phyloP scores from a whole-genome alignment of 1,139 yeast species.

The Magnusiomyces magnusii region DNA sequence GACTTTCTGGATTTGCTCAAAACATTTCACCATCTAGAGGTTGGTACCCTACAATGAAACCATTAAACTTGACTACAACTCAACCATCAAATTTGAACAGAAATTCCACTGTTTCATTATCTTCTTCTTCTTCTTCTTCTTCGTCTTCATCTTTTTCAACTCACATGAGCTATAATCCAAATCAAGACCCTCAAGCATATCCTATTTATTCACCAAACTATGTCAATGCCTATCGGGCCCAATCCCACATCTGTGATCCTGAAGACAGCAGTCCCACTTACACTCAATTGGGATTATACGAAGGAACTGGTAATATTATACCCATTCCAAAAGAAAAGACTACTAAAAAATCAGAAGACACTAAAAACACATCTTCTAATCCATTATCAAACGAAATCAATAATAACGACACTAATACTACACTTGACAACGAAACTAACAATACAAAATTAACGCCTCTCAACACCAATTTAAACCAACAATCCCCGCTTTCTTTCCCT shows the following conservation, averaged over 20 bases:
- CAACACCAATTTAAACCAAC: neutral
- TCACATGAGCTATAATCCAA: neutral
- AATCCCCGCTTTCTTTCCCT: conserved; percentile 17
- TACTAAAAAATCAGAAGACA: neutral
- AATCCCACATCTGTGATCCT: neutral
- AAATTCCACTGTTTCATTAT: neutral
- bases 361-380: neutral
- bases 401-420: neutral
- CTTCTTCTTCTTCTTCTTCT: no score
- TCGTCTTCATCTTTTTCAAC: neutral
- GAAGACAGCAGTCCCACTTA: neutral
- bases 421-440: neutral
- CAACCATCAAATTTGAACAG: neutral
- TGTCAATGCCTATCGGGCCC: neutral
- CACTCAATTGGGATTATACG: neutral
- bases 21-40: neutral
- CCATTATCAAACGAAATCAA: neutral
- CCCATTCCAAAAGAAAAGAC: neutral
- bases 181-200: neutral
- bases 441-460: neutral
- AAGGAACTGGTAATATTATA: neutral
- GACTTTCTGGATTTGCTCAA: conserved; percentile 61
- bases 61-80: neutral
- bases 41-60: neutral
- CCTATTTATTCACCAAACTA: conserved; percentile 2